Base-by-base conservation (phyloP, 495 filamentous ascomycete species). In the Ramalina intermedia region DNA sequence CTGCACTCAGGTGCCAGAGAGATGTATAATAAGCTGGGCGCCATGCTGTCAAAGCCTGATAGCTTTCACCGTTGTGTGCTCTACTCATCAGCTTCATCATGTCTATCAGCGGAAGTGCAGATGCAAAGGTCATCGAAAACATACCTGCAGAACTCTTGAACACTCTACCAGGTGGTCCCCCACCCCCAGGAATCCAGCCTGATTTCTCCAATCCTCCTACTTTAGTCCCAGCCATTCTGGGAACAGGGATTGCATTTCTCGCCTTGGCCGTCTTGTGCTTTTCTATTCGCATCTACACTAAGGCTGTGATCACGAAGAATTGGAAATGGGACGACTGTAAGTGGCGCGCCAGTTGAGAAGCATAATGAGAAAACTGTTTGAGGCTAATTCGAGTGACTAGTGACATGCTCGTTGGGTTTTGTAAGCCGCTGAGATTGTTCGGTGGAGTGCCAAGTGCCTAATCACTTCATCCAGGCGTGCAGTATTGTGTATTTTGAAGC, bases 281-380 rank as follows among this genome's bases (percentile, higher is more conserved):
- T 51, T 48, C 40, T 13, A 54, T 55, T 33, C 42, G 53, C 11
- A 47, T 49, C 39, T 55, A 54, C 37, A 55, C 53, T 5, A 55
- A 54, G 45, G 7, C 49, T 12, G 24, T 17, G 24, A 43, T 55
- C 13, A 29, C 44, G 16, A 55, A 49, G 39, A 41, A 35, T 1
- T 54, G 51, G 52, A 48, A 23, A 16, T 55, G 53, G 53, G 53
- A 55, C 37, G 53, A 55, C 38, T 53, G 53, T 54, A 38, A 55
- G 53, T 48, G 24, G 7, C 27, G 14, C 14, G 39, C 18, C n/a
- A n/a, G 18, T 20, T 38, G 29, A 18, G 27, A 36, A 37, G 11
- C 41, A 21, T 33, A 6, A 33, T 24, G 14, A n/a, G 6, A 46
- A 47, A 26, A 1, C 2, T 7, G 1, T 17, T 39, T 44, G 9